Base-by-base conservation (phyloP, 208 protist genomes). In the Vickermania ingenoplastis region DNA sequence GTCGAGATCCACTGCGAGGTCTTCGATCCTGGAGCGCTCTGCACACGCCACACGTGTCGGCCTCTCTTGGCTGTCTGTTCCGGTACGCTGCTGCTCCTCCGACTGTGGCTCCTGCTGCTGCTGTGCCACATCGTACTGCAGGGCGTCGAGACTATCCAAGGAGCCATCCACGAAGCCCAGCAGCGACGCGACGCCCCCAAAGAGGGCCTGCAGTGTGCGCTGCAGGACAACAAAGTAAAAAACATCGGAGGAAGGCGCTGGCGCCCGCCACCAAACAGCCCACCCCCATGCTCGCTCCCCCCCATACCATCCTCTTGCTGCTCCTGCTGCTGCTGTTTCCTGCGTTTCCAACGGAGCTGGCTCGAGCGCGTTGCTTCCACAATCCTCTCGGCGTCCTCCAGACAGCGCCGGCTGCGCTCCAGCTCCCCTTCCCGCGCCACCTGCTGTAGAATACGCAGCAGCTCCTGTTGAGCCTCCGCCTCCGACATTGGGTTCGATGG, bases 381-480 rank as follows among this genome's bases (percentile, higher is more conserved):
- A 4, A 88, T 59, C 27, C 70, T 65, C 2, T 59, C 63, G 14
- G 81, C 73, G 1, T 61, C 75, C 25, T 70, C 71, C 59, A 93
- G 73, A 31, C 71, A 79, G 48, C 78, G 69, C 7, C 78, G 69
- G 55, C 73, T 79, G 41, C 83, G 83, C 52, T 78, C 67, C 30
- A 93, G 71, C 62, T 93, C 86, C 31, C 79, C 65, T 41, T 93
- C 86, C 4, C 74, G 74, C 11, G 82, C 82, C 17, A 80, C 66
- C 17, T 80, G 67, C 48, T 90, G 79, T 14, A 93, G 70, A 22
- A 90, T 61, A 23, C 59, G 63, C 51, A 93, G 41, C 22, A 93
- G 69, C 65, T 86, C 81, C n/a, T 63, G 71, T 7, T 75, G 73
- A 0, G 77, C 77, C 31, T 63, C 69, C 36, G 73, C 74, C 26